These are phyloP conservation scores for Metschnikowia santaceciliae DNA, from an alignment of 805 yeast genomes.

Conservation along the genomic window DNA sequence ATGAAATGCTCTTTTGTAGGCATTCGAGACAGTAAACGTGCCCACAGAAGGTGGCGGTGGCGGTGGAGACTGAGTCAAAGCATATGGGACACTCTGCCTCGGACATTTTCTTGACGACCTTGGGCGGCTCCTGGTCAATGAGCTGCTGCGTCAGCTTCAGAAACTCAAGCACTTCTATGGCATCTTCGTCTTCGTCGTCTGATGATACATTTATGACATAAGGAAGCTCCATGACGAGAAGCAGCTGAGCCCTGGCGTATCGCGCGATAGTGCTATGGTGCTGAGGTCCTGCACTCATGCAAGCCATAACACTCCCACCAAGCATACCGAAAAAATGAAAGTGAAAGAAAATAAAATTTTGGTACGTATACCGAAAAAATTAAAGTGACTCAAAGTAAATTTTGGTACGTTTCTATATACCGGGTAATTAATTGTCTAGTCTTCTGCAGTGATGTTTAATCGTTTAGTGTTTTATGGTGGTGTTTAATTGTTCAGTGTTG, in stretches of 20 bases:
- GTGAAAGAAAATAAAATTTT: too few species aligned
- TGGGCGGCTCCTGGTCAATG: conserved; percentile 23
- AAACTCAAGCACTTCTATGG: conserved; percentile 36
- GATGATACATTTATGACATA: conserved; percentile 15
- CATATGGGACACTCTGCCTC: conserved; percentile 43
- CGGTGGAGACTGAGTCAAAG: conserved; percentile 37
- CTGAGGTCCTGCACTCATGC: too few species aligned
- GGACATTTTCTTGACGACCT: conserved; percentile 27
- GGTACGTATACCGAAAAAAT: too few species aligned
- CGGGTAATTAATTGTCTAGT: too few species aligned
- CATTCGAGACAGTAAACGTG: conserved; percentile 43
- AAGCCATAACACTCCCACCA: too few species aligned
- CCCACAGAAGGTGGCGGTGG: conserved; percentile 42
- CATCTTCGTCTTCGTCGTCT: conserved; percentile 29
- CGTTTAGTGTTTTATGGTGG: too few species aligned
- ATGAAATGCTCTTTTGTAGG: conserved; percentile 36
- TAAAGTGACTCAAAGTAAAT: too few species aligned
- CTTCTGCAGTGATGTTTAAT: too few species aligned
- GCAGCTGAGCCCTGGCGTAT: neutral
- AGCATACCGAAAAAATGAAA: too few species aligned
- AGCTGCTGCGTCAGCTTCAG: conserved; percentile 32
- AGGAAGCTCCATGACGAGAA: conserved; percentile 8
- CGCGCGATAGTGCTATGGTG: neutral
- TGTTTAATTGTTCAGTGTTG: too few species aligned
- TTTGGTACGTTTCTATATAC: too few species aligned